These are phyloP conservation scores for Trifolium subterraneum DNA, from an alignment of 306 rosid species.

Conservation along the genomic window DNA sequence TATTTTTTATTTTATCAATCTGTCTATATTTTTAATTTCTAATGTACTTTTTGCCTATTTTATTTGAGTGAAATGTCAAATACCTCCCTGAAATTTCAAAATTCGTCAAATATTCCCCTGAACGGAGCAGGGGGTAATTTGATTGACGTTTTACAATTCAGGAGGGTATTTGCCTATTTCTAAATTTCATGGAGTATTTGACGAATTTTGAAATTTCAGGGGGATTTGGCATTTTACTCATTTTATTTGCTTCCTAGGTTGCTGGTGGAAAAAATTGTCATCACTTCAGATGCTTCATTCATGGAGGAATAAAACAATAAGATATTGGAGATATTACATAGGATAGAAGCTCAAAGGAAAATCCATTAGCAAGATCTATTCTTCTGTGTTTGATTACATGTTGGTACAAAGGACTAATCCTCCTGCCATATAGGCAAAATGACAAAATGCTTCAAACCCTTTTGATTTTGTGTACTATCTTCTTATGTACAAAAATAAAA, in stretches of 20 bases:
- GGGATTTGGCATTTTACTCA: no score
- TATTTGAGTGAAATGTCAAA: no score
- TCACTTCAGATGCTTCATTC: neutral
- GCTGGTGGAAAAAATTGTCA: neutral
- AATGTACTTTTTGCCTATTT: neutral
- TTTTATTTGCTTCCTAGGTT: neutral
- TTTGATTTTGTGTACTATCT: slow-evolving; percentile 42
- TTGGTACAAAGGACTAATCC: neutral
- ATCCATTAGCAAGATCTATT: neutral
- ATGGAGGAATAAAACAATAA: neutral
- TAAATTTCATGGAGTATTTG: no score
- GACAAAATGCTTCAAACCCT: slow-evolving; percentile 48
- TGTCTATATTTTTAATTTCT: neutral
- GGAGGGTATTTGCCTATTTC: no score
- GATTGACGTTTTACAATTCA: no score
- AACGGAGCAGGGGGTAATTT: no score
- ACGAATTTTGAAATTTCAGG: no score
- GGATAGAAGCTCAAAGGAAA: slow-evolving; percentile 7
- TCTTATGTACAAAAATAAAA: slow-evolving; percentile 63
- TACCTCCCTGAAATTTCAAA: no score
- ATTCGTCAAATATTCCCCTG: no score
- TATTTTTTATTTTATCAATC: no score
- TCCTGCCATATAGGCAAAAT: neutral
- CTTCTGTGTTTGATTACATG: neutral
- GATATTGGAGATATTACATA: neutral